Base-by-base conservation (phyloP, 225 moss, liverwort and hornwort species). In the Physcomitrellopsis africana region DNA sequence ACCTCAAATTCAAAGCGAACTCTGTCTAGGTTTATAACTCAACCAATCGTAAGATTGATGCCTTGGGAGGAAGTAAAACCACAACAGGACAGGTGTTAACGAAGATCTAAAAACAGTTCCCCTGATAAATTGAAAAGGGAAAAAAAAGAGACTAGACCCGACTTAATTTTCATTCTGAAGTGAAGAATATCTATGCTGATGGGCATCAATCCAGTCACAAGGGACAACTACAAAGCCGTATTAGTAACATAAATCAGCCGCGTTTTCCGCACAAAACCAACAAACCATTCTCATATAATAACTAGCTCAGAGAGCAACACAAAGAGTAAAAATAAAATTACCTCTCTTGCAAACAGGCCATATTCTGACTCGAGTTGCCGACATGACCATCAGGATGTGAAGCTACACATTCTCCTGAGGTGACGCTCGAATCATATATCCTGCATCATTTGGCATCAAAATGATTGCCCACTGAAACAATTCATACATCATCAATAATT, bases 371-470 rank as follows among this genome's bases (percentile, higher is more conserved):
- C 41, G 52, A 17, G 85, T 83, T 51, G 77, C 85, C 72, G 76
- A 82, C 60, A 82, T 87, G 26, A 19, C 79, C 82, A 70, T 89
- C 93, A 55, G 84, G 78, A 32, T 85, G 80, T 68, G 87, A 72
- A 22, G 87, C 86, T 66, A 93, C 80, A 60, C 86, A 82, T 76
- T 93, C 87, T 81, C 91, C 93, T 57, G 86, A 79, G 29, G 79
- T 87, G 29, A 86, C 82, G 72, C 91, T 89, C 29, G 91, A 81
- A 61, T 86, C 91, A 73, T 91, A 90, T 23, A 77, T 88, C 79
- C 93, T 93, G 90, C 45, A 81, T 18, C 14, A 51, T 1, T 51
- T 43, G 59, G 26, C 63, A 60, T 76, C 27, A 69, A 52, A n/a
- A 76, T 43, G 23, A 12, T 24, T 44, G 16, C 17, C 24, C 7